A percentile compares a stretch with the other conserved stretches of the same genome.
These are phyloP conservation scores for Lichtheimia ornata DNA, from an alignment of 371 early-diverging fungal genomes.

Conservation along the genomic window DNA sequence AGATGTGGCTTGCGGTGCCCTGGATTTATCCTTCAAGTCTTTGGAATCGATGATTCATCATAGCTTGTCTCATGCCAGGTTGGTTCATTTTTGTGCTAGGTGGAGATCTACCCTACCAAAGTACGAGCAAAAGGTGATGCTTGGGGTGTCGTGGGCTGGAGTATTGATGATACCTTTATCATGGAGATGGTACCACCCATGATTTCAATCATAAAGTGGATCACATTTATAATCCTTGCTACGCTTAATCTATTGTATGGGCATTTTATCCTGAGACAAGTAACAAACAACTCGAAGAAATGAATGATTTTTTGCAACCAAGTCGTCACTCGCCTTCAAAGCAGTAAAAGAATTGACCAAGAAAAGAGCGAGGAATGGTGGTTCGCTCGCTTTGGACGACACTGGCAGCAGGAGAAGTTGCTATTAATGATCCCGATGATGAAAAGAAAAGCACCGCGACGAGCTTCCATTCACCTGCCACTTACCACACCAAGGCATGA, in stretches of 20 bases:
- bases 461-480: no score
- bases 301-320: constrained; percentile 42
- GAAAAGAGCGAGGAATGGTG: background rate
- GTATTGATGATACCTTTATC: constrained; percentile 37
- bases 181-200: constrained; percentile 45
- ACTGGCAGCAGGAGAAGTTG: background rate
- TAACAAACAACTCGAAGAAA: constrained; percentile 38
- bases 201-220: constrained; percentile 37
- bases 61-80: no score
- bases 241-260: constrained; percentile 36
- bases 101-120: constrained; percentile 40
- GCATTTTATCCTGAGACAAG: constrained; percentile 38
- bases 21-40: constrained; percentile 42
- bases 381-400: background rate
- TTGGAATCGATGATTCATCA: background rate
- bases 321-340: constrained; percentile 35
- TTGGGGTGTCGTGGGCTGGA: constrained; percentile 48
- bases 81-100: background rate
- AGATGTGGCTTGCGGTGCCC: constrained; percentile 43
- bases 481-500: no score
- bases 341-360: constrained; percentile 36
- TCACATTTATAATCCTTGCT: constrained; percentile 39
- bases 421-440: constrained; percentile 5
- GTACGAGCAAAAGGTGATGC: constrained; percentile 46
- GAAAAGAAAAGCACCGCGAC: background rate